Base-by-base conservation (phyloP, 2,329 filamentous ascomycete genomes). In the Monilinia polystroma region DNA sequence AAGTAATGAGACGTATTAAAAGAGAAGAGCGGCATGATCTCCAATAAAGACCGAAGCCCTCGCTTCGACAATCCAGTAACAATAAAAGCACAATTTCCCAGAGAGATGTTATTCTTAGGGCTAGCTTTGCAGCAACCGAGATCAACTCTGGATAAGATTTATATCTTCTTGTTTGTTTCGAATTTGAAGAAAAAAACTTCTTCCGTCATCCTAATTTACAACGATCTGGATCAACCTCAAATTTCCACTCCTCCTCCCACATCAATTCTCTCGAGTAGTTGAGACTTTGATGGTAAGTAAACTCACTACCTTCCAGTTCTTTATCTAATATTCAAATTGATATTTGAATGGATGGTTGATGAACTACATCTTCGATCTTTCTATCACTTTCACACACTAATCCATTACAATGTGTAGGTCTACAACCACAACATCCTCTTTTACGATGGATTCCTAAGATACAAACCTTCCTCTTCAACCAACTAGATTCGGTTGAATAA, bases 31-130 rank as follows among this genome's bases (percentile, higher is more conserved):
- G 11, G n/a, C 47, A 12, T 51, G 11, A 12, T 18, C 23, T 47
- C n/a, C 57, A 35, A 45, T 2, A 59, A 35, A 49, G 14, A 35
- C 32, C 26, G 12, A 49, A 47, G 43, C 57, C 43, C 57, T 59
- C 57, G 57, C 57, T 59, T 59, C 57, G 20, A 49, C 6, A 11
- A 23, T 35, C 49, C 29, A 54, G 32, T 54, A 11, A 54, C 52
- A n/a, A 32, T 45, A 4, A 2, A 32, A 43, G 45, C 57, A 59
- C 57, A 59, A 59, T 18, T 35, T 11, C 29, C 18, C 26, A 12
- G 10, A 49, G 32, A 47, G 18, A 47, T 47, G 5, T 18, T 11
- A 59, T 59, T 47, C 32, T 59, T 6, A 35, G 16, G 26, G 43
- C 18, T 59, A 26, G 45, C 14, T n/a, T 29, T 47, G 10, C 0